phyloP scores from a whole-genome alignment of 2,329 filamentous ascomycete species.

The Cryphonectria japonica region DNA sequence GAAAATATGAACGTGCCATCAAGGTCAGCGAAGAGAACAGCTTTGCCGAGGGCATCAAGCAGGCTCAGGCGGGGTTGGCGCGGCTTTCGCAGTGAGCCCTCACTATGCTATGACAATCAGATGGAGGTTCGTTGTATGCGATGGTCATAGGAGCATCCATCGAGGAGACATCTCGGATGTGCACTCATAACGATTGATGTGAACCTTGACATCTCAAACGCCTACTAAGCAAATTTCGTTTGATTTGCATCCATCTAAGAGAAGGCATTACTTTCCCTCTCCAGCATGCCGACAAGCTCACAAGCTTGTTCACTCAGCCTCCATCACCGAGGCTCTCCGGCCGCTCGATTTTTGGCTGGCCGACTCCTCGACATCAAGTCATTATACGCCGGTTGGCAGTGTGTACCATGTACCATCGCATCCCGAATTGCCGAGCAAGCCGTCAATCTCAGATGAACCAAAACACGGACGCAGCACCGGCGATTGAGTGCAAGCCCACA shows the following conservation, averaged over 20 bases:
- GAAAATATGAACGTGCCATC: constrained; percentile 70
- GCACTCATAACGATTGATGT: background rate
- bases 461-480: constrained; percentile 1
- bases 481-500: background rate
- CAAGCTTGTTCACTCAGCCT: background rate
- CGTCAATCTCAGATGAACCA: background rate
- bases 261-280: background rate
- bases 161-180: background rate
- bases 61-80: constrained; percentile 55
- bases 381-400: background rate
- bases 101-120: background rate
- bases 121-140: background rate
- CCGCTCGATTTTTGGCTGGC: background rate
- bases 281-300: background rate
- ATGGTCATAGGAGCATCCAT: background rate
- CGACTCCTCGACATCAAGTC: background rate
- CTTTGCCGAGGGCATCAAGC: constrained; percentile 55
- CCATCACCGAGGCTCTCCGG: background rate
- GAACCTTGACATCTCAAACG: background rate
- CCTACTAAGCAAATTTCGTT: background rate
- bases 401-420: background rate
- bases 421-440: background rate
- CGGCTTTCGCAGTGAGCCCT: constrained; percentile 25
- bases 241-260: background rate
- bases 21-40: constrained; percentile 60